These are phyloP conservation scores for Solidago caesia DNA, from an alignment of 129 eudicot species.

Conservation along the genomic window DNA sequence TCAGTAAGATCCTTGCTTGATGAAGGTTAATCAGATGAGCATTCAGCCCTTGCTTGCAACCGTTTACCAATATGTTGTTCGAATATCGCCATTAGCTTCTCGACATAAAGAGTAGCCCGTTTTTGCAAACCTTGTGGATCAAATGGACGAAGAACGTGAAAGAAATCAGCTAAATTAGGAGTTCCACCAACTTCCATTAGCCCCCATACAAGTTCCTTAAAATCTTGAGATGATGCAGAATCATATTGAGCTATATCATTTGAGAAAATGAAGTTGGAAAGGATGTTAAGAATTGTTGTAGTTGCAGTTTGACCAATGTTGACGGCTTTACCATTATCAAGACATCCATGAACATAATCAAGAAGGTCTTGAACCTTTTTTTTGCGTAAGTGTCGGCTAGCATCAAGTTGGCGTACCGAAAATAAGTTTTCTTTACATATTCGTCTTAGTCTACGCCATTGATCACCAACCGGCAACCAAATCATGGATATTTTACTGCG, in stretches of 20 bases:
- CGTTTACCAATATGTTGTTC: conserved; percentile 19
- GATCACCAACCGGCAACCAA: conserved; percentile 23
- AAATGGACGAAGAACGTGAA: conserved; percentile 26
- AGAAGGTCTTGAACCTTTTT: conserved; percentile 30
- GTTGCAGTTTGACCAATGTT: conserved; percentile 30
- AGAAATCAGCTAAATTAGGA: conserved; percentile 31
- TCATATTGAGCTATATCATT: conserved; percentile 25
- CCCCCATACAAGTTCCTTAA: conserved; percentile 20
- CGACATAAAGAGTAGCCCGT: not conserved
- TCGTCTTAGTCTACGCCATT: conserved; percentile 27
- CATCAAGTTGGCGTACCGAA: conserved; percentile 25
- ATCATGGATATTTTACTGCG: conserved; percentile 23
- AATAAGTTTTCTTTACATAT: conserved; percentile 32
- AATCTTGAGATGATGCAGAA: conserved; percentile 28
- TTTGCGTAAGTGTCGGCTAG: conserved; percentile 26
- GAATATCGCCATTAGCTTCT: conserved; percentile 26
- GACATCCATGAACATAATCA: conserved; percentile 19
- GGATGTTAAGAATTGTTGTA: conserved; percentile 30
- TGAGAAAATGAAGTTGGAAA: conserved; percentile 39
- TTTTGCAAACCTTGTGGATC: conserved; percentile 27
- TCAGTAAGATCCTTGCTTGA: conserved; percentile 30
- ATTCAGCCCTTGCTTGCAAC: conserved; percentile 4
- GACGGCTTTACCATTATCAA: conserved; percentile 12
- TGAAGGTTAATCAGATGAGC: not conserved
- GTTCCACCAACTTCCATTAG: conserved; percentile 35